Evolutionary conservation across 2,329 filamentous ascomycete species (phyloP).

Genomic region (Monosporascus ibericus): DNA sequence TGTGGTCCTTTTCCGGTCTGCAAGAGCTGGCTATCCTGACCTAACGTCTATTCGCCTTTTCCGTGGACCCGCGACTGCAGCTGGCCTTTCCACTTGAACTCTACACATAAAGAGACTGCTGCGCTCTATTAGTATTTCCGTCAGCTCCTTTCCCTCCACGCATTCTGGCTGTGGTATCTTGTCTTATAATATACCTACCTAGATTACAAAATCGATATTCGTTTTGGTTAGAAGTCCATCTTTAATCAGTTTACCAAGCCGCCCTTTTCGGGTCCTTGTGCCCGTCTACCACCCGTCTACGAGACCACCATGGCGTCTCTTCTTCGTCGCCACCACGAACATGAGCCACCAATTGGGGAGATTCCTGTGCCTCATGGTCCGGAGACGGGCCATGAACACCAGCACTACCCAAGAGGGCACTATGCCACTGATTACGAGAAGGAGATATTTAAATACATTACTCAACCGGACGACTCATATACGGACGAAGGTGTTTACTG

Average conservation of each 20-base stretch:
- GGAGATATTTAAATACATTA: slow-evolving; percentile 68
- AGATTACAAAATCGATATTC: too few relatives aligned
- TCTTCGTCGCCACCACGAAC: slow-evolving; percentile 33
- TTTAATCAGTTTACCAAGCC: too few relatives aligned
- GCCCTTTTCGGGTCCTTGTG: not conserved
- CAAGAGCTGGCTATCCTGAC: too few relatives aligned
- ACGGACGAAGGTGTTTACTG: slow-evolving; percentile 80
- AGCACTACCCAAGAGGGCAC: slow-evolving; percentile 36
- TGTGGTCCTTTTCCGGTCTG: not conserved
- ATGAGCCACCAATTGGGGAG: slow-evolving; percentile 41
- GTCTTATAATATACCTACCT: too few relatives aligned
- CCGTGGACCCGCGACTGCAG: too few relatives aligned
- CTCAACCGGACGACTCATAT: slow-evolving; percentile 85
- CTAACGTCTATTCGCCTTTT: too few relatives aligned
- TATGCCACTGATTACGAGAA: slow-evolving; percentile 44
- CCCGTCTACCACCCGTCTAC: not conserved
- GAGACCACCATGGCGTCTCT: slow-evolving; percentile 26
- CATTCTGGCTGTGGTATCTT: too few relatives aligned
- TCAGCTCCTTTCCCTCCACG: too few relatives aligned
- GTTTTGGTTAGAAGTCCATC: too few relatives aligned
- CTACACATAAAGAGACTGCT: too few relatives aligned
- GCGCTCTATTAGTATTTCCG: too few relatives aligned
- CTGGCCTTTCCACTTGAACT: too few relatives aligned
- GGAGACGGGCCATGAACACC: slow-evolving; percentile 41
- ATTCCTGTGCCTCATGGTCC: slow-evolving; percentile 51